phyloP scores from a whole-genome alignment of 768 basidiomycete genomes.

The Hypholoma sublateritium region DNA sequence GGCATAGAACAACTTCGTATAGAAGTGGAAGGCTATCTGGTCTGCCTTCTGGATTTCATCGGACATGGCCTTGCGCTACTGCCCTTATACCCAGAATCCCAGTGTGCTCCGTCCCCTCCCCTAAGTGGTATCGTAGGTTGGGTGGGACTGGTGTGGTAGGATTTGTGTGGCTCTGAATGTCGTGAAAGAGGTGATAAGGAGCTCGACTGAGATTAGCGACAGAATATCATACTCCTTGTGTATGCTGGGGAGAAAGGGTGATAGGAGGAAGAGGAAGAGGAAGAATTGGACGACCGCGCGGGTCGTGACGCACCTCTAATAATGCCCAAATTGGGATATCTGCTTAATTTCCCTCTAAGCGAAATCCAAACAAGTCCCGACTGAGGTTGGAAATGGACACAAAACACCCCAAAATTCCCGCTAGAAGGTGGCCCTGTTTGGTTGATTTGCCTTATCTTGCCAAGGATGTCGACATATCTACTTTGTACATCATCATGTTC shows the following conservation, averaged over 20 bases:
- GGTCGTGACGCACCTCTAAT: neutral
- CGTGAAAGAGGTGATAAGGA: neutral
- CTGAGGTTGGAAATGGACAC: too few species aligned
- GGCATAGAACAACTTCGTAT: slow-evolving; percentile 78
- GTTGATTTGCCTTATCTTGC: too few species aligned
- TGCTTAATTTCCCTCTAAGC: neutral
- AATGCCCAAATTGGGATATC: neutral
- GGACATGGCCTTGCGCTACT: slow-evolving; percentile 29
- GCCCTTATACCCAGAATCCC: neutral
- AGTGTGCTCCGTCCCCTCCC: too few species aligned
- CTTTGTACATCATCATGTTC: too few species aligned
- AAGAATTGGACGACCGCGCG: neutral
- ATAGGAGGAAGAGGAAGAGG: neutral
- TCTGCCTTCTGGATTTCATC: slow-evolving; percentile 64
- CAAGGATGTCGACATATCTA: too few species aligned
- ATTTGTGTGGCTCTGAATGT: neutral
- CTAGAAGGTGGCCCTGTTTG: too few species aligned
- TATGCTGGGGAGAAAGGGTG: neutral
- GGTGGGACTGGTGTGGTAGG: neutral
- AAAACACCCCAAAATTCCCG: too few species aligned
- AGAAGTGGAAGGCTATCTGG: slow-evolving; percentile 84
- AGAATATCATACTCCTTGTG: neutral
- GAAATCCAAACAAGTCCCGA: too few species aligned
- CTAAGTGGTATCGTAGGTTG: too few species aligned
- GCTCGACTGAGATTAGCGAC: neutral